These are phyloP conservation scores for Juglanconis sp. DNA, from an alignment of 2,329 filamentous ascomycete species.

Conservation along the genomic window DNA sequence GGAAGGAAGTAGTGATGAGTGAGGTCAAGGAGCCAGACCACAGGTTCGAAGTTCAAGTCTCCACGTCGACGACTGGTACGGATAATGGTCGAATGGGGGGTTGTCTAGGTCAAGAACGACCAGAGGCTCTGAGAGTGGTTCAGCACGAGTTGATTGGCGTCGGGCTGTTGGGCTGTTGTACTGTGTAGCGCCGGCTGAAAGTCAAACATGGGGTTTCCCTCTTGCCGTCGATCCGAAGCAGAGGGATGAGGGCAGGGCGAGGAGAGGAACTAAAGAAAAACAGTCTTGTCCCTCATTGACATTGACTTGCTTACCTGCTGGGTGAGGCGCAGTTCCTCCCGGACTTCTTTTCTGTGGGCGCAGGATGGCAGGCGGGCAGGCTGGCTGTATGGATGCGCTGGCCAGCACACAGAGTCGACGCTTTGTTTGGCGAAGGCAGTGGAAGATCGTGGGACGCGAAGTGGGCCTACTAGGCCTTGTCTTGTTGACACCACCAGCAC, in stretches of 20 bases:
- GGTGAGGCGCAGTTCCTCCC: not conserved
- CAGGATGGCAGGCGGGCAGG: no score
- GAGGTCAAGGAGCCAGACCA: no score
- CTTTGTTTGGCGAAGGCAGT: not conserved
- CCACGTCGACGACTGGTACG: not conserved
- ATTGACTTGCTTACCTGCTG: not conserved
- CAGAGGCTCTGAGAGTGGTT: not conserved
- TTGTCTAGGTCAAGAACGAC: not conserved
- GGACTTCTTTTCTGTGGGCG: no score
- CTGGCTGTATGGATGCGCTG: not conserved
- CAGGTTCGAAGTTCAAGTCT: not conserved
- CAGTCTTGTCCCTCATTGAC: not conserved
- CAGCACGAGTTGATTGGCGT: not conserved
- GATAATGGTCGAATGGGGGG: not conserved
- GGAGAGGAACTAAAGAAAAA: not conserved
- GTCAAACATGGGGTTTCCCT: constrained; percentile 2
- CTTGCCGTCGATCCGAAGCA: not conserved
- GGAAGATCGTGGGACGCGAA: not conserved
- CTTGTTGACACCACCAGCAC: not conserved
- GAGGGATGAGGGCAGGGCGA: not conserved
- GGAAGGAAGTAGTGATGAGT: not conserved
- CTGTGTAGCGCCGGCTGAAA: constrained; percentile 1
- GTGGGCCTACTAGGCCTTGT: not conserved
- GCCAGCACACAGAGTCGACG: not conserved
- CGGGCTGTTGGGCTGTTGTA: not conserved